A percentile compares a stretch with the other conserved stretches of the same genome.
Evolutionary conservation across 805 yeast species (phyloP).

Genomic region (Jamesozyma lodderae): DNA sequence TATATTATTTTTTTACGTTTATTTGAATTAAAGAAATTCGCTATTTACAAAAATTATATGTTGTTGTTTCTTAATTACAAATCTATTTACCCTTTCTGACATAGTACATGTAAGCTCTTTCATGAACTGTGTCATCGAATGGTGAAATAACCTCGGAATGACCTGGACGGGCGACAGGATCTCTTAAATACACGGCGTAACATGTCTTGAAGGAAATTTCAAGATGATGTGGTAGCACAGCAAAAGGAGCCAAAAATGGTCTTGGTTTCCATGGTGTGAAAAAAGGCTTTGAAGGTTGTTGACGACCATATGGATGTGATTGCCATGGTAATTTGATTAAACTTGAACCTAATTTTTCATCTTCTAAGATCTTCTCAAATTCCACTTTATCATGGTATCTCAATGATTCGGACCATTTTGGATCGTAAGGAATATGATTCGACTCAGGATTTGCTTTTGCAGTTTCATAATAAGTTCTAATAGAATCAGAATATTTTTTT

Average conservation of each 20-base stretch:
- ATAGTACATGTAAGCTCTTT: slow-evolving; percentile 92
- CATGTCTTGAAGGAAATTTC: slow-evolving; percentile 87
- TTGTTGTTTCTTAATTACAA: not conserved
- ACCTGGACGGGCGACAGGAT: slow-evolving; percentile 96
- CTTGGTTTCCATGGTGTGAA: slow-evolving; percentile 97
- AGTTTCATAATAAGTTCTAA: slow-evolving; percentile 28
- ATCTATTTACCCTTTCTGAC: slow-evolving; percentile 52
- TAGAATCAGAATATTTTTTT: slow-evolving; percentile 16
- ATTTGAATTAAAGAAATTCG: not conserved
- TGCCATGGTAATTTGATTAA: slow-evolving; percentile 71
- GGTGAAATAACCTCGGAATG: slow-evolving; percentile 94
- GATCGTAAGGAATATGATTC: slow-evolving; percentile 35
- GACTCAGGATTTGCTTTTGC: slow-evolving; percentile 14
- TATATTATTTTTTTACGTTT: too few relatives aligned
- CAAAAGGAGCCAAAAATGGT: slow-evolving; percentile 86
- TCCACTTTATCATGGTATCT: slow-evolving; percentile 35
- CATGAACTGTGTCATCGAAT: slow-evolving; percentile 69
- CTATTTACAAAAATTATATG: slow-evolving; percentile 6
- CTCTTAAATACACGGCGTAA: slow-evolving; percentile 93
- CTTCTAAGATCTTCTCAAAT: slow-evolving; percentile 40
- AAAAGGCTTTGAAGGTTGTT: slow-evolving; percentile 67
- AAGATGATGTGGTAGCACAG: slow-evolving; percentile 83
- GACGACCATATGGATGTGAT: slow-evolving; percentile 64
- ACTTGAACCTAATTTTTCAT: slow-evolving; percentile 39
- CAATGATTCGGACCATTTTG: slow-evolving; percentile 44